phyloP scores from a whole-genome alignment of 106 monocot genomes.

The Dioscorea dumetorum region DNA sequence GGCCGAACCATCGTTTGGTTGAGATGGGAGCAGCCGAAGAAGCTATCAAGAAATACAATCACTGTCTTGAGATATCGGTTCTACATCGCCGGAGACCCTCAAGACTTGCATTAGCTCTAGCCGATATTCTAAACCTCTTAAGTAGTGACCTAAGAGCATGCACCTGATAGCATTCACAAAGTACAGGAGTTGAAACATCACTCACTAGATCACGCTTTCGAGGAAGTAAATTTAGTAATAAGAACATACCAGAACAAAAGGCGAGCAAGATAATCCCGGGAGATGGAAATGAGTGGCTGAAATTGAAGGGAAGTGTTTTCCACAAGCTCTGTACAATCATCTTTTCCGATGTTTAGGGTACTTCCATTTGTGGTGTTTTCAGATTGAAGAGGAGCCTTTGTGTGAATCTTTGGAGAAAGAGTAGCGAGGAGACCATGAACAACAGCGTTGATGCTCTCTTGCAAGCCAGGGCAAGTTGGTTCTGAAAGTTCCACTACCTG shows the following conservation, averaged over 20 bases:
- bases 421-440: conserved; percentile 87
- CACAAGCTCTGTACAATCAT: conserved; percentile 55
- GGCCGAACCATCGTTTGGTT: no score
- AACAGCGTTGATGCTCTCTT: conserved; percentile 67
- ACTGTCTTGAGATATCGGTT: conserved; percentile 8
- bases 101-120: conserved; percentile 74
- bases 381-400: conserved; percentile 40
- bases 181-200: neutral
- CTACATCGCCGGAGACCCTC: conserved; percentile 34
- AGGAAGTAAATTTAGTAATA: neutral
- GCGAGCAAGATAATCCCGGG: conserved; percentile 84
- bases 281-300: conserved; percentile 71
- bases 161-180: conserved; percentile 52
- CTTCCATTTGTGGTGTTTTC: conserved; percentile 33
- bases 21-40: neutral
- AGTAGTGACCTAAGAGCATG: conserved; percentile 86
- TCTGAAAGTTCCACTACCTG: conserved; percentile 89
- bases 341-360: conserved; percentile 29
- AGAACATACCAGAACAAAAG: conserved; percentile 69
- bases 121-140: conserved; percentile 79
- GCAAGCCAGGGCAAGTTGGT: conserved; percentile 51
- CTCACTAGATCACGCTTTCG: neutral
- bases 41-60: conserved; percentile 27
- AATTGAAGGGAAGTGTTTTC: conserved; percentile 74
- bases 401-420: conserved; percentile 79